Percentiles rank a stretch among this genome's conserved stretches.
Evolutionary conservation across 192 early-diverging fungal species (phyloP).

Genomic region (Rhizophagus prolifer): DNA sequence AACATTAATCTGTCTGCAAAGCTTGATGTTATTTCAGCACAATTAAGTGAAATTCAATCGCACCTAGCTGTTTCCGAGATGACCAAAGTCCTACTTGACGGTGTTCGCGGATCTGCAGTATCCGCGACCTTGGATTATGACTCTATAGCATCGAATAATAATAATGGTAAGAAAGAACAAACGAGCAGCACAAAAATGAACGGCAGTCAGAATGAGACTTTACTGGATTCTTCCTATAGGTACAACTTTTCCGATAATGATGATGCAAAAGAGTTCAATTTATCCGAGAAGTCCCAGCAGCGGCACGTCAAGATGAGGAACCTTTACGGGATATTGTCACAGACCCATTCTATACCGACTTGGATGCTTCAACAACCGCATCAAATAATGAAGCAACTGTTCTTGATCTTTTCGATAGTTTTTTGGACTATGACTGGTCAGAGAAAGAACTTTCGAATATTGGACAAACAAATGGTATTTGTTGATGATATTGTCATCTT

Average conservation of each 20-base stretch:
- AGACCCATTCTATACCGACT: slow-evolving; percentile 14
- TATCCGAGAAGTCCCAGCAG: slow-evolving; percentile 30
- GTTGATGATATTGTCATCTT: slow-evolving; percentile 28
- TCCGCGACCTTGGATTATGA: slow-evolving; percentile 37
- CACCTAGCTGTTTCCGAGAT: slow-evolving; percentile 36
- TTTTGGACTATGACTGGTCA: slow-evolving; percentile 50
- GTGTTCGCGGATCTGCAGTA: slow-evolving; percentile 56
- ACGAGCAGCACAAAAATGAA: background rate
- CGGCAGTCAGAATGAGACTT: background rate
- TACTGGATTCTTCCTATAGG: background rate
- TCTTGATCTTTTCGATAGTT: slow-evolving; percentile 51
- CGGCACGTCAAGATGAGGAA: slow-evolving; percentile 28
- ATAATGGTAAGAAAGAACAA: slow-evolving; percentile 9
- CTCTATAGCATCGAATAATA: background rate
- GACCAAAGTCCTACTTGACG: slow-evolving; percentile 41
- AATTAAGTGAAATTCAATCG: slow-evolving; percentile 39
- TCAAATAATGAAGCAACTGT: slow-evolving; percentile 41
- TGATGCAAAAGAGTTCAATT: background rate
- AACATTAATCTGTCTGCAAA: slow-evolving; percentile 39
- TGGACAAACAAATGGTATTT: slow-evolving; percentile 22
- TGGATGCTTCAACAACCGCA: slow-evolving; percentile 29
- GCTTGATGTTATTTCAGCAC: slow-evolving; percentile 32
- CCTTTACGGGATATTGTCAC: slow-evolving; percentile 24
- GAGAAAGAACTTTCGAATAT: slow-evolving; percentile 13
- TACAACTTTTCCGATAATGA: background rate